Evolutionary conservation across 768 basidiomycete species (phyloP).

Genomic region (Russula brevipes): DNA sequence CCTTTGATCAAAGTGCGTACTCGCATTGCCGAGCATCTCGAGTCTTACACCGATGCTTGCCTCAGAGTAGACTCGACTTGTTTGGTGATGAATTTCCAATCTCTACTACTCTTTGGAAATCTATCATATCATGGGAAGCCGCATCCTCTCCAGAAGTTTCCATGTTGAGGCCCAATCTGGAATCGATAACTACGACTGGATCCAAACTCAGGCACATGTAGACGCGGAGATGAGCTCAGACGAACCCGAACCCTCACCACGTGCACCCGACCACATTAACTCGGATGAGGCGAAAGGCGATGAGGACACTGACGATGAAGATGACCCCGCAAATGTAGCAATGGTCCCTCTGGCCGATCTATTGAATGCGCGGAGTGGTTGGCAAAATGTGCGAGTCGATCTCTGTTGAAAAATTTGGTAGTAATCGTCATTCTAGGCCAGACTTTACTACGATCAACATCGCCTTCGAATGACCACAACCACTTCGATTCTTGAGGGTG

Average conservation of each 20-base stretch:
- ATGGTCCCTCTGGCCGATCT: slow-evolving; percentile 98
- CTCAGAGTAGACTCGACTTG: slow-evolving; percentile 64
- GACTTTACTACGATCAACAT: slow-evolving; percentile 72
- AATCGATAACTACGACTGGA: slow-evolving; percentile 35
- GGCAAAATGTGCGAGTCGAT: slow-evolving; percentile 64
- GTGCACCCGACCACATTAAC: slow-evolving; percentile 28
- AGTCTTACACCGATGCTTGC: slow-evolving; percentile 1
- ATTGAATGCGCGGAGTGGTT: slow-evolving; percentile 81
- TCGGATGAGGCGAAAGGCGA: slow-evolving; percentile 35
- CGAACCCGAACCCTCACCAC: slow-evolving; percentile 14
- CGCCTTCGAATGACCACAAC: slow-evolving; percentile 78
- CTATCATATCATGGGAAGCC: slow-evolving; percentile 87
- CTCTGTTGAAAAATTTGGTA: background rate
- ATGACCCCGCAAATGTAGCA: slow-evolving; percentile 60
- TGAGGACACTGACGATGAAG: slow-evolving; percentile 42
- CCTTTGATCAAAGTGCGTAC: slow-evolving; percentile 63
- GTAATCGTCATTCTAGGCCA: slow-evolving; percentile 49
- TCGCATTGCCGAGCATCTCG: background rate
- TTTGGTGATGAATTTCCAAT: slow-evolving; percentile 47
- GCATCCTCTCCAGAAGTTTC: slow-evolving; percentile 91
- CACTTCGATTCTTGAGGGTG: slow-evolving; percentile 62
- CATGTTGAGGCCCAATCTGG: slow-evolving; percentile 56
- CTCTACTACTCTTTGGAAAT: slow-evolving; percentile 58
- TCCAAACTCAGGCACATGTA: slow-evolving; percentile 27
- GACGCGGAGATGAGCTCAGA: slow-evolving; percentile 36